Evolutionary conservation across 352 stramenopile genomes (phyloP), one percentile per base, ranked within the genome.

Genomic region (Phytophthora cactorum): DNA sequence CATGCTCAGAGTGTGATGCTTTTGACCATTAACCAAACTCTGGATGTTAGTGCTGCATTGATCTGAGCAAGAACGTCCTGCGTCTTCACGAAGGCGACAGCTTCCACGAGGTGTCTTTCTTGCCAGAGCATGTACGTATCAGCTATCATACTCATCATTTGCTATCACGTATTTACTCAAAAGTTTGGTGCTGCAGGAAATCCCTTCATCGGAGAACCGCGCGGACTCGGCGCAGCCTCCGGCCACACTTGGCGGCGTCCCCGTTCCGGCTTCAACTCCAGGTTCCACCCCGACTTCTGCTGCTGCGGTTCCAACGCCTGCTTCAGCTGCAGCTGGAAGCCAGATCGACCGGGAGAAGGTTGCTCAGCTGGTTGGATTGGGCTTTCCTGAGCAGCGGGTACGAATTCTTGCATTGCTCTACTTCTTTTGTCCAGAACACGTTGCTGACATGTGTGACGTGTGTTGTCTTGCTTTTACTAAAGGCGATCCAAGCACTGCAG

Each of bases 21-120:
- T 29, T 68, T 52, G 12, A 25, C 10, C 29, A 15, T 51, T 63
- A 45, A 52, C 8, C 22, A 50, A 34, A 5, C 47, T 39, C 22
- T 70, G n/a, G 36, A 4, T 17, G 3, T 32, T 59, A 98, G 73
- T 99, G 96, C 78, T 92, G 70, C 62, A 99, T 99, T 65, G 97
- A 99, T 78, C 87, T 99, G 25, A 72, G 88, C 28, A 91, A 94
- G 51, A 97, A 97, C 66, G 84, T 90, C 5, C 77, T 99, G 15
- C 84, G 89, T 44, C 77, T 98, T 11, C 82, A 89, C 7, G 88
- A 92, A 73, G 77, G 70, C 11, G 63, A 82, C 4, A 75, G 70
- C 4, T 78, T 74, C 32, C 89, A 97, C 52, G 86, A 96, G 49
- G 86, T 97, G 28, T 56, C 77, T 5, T 98, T 98, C 60, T 76